Evolutionary conservation across 345 rosid genomes (phyloP).

Genomic region (Salix purpurea): DNA sequence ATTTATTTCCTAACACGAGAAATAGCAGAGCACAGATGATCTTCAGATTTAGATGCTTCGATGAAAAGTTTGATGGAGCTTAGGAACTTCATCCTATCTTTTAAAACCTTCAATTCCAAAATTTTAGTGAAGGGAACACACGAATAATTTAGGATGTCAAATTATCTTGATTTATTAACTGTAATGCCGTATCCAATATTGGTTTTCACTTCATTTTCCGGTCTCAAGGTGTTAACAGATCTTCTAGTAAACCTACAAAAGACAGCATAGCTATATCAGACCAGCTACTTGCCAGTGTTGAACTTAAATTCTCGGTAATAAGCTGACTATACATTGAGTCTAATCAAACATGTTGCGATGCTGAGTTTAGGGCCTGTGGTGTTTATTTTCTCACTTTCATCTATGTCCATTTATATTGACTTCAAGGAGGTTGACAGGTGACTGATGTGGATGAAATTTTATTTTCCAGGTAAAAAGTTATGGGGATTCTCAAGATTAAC

Average conservation of each 20-base stretch:
- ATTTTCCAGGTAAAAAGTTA: slow-evolving; percentile 55
- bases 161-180: neutral
- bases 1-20: neutral
- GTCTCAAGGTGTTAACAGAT: neutral
- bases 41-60: neutral
- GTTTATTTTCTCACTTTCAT: neutral
- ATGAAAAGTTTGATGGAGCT: neutral
- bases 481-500: slow-evolving; percentile 89
- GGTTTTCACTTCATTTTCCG: neutral
- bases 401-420: slow-evolving; percentile 3
- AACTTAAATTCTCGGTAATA: neutral
- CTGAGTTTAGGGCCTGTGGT: neutral
- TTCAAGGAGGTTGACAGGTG: slow-evolving; percentile 6
- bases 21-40: neutral
- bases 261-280: neutral
- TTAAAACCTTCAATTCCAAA: neutral
- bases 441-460: neutral
- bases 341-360: neutral
- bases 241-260: neutral
- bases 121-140: neutral
- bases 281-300: neutral
- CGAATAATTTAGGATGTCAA: neutral
- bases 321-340: neutral
- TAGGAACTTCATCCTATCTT: neutral
- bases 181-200: neutral